Evolutionary conservation across 1,284 basidiomycete species (phyloP), one percentile per base, ranked within the genome.

Genomic region (Stereum hirsutum): DNA sequence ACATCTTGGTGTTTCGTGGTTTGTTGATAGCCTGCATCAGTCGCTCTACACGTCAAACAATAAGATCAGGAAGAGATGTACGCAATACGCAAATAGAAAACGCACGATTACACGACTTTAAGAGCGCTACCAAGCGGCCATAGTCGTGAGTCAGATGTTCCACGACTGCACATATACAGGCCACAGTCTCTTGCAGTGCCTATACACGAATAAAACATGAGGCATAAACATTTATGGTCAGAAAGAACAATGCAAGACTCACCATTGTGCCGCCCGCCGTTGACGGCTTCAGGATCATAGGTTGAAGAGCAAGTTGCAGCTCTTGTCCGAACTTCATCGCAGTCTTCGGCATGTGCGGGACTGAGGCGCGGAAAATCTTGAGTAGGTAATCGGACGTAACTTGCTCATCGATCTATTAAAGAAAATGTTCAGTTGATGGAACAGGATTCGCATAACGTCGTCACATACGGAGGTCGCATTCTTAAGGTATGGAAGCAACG

Each of bases 281-380:
- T 1, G 79, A 75, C 2, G 88, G 91, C 54, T 86, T 90, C 53
- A 88, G 72, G 28, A 96, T 84, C 82, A 95, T 90, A 0, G 85
- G 86, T 53, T 95, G 78, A 11, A 97, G 67, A 5, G 81, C 75
- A 8, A 72, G 61, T 46, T 96, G 89, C 14, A 97, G 70, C 39
- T 90, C 87, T 41, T 86, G 77, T 1, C 89, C 89, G 55, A 97
- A 93, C 46, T 85, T 91, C 2, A 78, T 73, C 0, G 88, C 78
- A 0, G 92, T 89, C 61, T 84, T 87, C 0, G 92, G 89, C 81
- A 97, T 85, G 49, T 82, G 72, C 0, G 90, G 89, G 35, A 97
- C 81, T 6, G 84, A 86, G 12, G 75, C 74, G 35, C 85, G 74
- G 66, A 96, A 98, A 39, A 96, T 89, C 49, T 85, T 84, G 23